Base-by-base conservation (phyloP, 2,329 filamentous ascomycete species). In the Colletotrichum sp. region DNA sequence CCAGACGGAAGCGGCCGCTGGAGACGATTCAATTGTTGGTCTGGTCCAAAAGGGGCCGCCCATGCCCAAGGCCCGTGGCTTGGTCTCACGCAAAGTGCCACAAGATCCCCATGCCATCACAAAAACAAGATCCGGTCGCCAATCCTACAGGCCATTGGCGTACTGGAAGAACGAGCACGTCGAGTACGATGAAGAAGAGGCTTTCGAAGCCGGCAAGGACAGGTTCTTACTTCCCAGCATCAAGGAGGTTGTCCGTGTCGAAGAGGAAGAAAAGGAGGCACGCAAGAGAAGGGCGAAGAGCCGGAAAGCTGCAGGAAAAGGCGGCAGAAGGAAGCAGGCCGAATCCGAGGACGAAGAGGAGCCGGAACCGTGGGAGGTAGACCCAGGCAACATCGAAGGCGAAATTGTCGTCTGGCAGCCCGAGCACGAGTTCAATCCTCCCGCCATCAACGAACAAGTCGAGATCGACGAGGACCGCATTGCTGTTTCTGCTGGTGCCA, bases 141-240 rank as follows among this genome's bases (percentile, higher is more conserved):
- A 92, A 69, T 95, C 95, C 12, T 93, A 95, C 77, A 92, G 92
- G 76, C 97, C 96, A 1, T 86, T 98, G 39, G 92, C 95, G 30
- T 98, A 91, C 82, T 99, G 96, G 96, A 93, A 93, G 80, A 96
- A 96, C 79, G 96, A 99, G 83, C 91, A 91, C 70, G 91, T 94
- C 63, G 91, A 95, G 26, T 95, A 93, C 81, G 92, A 93, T 68
- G 88, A 90, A 21, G 90, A 92, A 28, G 91, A 92, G 65, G 84
- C 81, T 32, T 83, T 85, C 59, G 86, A 87, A 32, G 90, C 90
- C 71, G 60, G 80, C 10, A 78, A 76, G 36, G 81, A 68, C 28
- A 81, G 79, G 4, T 93, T 94, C 79, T 86, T 93, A n/a, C 83
- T 95, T 65, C 90, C 92, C 2, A 93, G 90, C 15, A 93, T 96